Conservation (phyloP, 2,329 filamentous ascomycete species). For the Lachnellula hyalina region DNA sequence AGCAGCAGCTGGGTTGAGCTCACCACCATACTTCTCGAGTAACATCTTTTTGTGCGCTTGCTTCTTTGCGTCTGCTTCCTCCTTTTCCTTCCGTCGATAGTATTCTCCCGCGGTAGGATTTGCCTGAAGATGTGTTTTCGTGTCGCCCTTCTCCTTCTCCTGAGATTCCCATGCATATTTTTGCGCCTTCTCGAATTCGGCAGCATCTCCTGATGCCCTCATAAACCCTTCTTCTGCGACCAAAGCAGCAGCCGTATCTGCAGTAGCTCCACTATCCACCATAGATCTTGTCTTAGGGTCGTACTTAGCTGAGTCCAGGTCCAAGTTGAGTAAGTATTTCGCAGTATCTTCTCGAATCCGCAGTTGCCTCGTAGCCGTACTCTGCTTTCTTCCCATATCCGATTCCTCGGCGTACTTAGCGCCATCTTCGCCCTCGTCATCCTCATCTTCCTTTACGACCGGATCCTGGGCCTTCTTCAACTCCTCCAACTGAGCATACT, state of each 20-base stretch:
- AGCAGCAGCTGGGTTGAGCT: slow-evolving; percentile 53
- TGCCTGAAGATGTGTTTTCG: slow-evolving; percentile 84
- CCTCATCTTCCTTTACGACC: slow-evolving; percentile 44
- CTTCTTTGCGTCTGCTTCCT: slow-evolving; percentile 66
- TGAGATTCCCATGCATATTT: slow-evolving; percentile 93
- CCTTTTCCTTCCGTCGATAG: slow-evolving; percentile 70
- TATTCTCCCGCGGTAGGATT: slow-evolving; percentile 93
- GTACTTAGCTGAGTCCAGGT: slow-evolving; percentile 94
- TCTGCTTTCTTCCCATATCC: slow-evolving; percentile 92
- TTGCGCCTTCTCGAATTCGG: slow-evolving; percentile 86
- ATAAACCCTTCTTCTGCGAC: slow-evolving; percentile 94
- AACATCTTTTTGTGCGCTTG: slow-evolving; percentile 64
- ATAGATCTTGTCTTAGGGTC: slow-evolving; percentile 93
- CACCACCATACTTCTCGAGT: slow-evolving; percentile 75
- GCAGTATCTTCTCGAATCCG: slow-evolving; percentile 94
- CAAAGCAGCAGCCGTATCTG: slow-evolving; percentile 72
- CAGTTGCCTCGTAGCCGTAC: slow-evolving; percentile 83
- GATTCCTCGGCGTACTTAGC: slow-evolving; percentile 89
- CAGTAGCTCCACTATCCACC: slow-evolving; percentile 76
- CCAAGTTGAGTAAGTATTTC: slow-evolving; percentile 91
- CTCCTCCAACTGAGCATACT: slow-evolving; percentile 81
- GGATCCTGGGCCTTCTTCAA: slow-evolving; percentile 51
- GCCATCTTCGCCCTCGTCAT: slow-evolving; percentile 50
- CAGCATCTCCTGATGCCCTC: slow-evolving; percentile 81
- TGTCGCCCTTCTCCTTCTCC: slow-evolving; percentile 65